phyloP scores from a whole-genome alignment of 1,139 yeast species.

The Hansenula lynferdii region DNA sequence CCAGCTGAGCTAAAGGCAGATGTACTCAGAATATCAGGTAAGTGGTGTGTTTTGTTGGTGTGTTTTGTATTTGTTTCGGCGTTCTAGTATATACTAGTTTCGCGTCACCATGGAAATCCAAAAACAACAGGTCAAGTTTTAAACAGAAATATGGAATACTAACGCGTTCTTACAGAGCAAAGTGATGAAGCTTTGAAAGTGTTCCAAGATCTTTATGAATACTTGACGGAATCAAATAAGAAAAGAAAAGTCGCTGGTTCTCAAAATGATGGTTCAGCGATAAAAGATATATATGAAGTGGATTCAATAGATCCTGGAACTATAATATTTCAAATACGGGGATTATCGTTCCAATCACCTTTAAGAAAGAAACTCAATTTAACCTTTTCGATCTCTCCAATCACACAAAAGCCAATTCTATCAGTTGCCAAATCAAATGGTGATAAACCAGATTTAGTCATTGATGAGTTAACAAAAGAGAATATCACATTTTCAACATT shows the following conservation, averaged over 20 bases:
- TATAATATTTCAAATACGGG: constrained; percentile 39
- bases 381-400: constrained; percentile 30
- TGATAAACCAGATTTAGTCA: constrained; percentile 32
- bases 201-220: constrained; percentile 26
- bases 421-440: constrained; percentile 36
- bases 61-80: not conserved
- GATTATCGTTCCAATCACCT: constrained; percentile 47
- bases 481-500: constrained; percentile 41
- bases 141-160: not conserved
- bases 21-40: constrained; percentile 15
- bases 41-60: constrained; percentile 1
- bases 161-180: constrained; percentile 5
- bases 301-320: constrained; percentile 29
- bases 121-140: not conserved
- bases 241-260: constrained; percentile 17
- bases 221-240: constrained; percentile 16
- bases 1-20: constrained; percentile 16
- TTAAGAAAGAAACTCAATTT: constrained; percentile 41
- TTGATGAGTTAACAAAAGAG: constrained; percentile 26
- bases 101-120: not conserved
- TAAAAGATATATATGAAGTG: constrained; percentile 9
- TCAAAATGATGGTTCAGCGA: constrained; percentile 4
- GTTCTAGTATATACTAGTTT: not conserved
- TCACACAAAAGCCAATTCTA: constrained; percentile 29
- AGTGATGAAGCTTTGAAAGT: constrained; percentile 20